Percentiles rank a stretch among this genome's conserved stretches.
phyloP scores from a whole-genome alignment of 2,329 filamentous ascomycete genomes.

The Colletotrichum abscissum region DNA sequence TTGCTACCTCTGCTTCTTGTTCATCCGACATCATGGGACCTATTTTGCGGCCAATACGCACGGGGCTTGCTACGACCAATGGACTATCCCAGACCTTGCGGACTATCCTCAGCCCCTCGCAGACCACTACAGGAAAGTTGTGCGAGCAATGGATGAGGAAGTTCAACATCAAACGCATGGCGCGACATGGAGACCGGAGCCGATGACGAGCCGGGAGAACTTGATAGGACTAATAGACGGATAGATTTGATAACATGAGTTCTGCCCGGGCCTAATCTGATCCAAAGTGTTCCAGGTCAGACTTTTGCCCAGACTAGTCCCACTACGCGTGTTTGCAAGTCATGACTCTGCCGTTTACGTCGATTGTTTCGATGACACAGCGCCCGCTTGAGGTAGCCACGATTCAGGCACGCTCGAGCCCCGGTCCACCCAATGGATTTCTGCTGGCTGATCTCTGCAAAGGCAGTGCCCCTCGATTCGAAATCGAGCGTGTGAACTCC shows the following conservation, averaged over 20 bases:
- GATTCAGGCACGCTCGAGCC: not conserved
- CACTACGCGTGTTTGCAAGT: not conserved
- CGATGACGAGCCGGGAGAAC: constrained; percentile 37
- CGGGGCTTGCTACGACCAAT: constrained; percentile 36
- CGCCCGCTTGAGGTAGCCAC: constrained; percentile 3
- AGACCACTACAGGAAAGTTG: constrained; percentile 20
- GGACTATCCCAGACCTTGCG: constrained; percentile 36
- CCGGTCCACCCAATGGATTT: not conserved
- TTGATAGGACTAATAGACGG: constrained; percentile 15
- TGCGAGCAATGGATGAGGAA: constrained; percentile 30
- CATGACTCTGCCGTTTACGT: not conserved
- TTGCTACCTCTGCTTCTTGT: constrained; percentile 37
- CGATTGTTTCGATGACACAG: constrained; percentile 1
- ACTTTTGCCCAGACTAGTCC: not conserved
- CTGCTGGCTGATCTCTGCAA: not conserved
- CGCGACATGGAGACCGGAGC: constrained; percentile 32
- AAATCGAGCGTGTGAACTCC: not conserved
- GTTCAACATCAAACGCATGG: not conserved
- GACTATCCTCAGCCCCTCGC: constrained; percentile 28
- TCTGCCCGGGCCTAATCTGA: not conserved
- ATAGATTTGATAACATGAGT: not conserved
- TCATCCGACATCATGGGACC: constrained; percentile 33
- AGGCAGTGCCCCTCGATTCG: not conserved
- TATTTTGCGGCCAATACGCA: constrained; percentile 36
- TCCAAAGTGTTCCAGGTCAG: not conserved